Percentiles rank a stretch among this genome's conserved stretches.
phyloP scores from a whole-genome alignment of 2,329 filamentous ascomycete genomes.

The Penicillium sp. region DNA sequence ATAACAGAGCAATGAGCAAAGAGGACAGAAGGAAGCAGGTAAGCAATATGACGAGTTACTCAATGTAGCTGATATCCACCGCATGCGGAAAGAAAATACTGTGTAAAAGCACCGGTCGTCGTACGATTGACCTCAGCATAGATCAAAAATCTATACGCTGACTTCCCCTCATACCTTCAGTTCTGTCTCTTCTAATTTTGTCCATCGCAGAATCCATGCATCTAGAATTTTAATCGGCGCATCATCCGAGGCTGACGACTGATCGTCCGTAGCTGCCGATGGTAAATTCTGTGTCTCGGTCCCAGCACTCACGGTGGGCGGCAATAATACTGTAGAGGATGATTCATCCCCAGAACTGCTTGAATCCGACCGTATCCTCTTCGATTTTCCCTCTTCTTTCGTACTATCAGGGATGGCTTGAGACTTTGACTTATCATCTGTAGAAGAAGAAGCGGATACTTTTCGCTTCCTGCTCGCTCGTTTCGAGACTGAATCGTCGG shows the following conservation, averaged over 20 bases:
- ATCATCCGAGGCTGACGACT: neutral
- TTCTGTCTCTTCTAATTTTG: conserved; percentile 2
- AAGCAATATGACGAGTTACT: no score
- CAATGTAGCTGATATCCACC: no score
- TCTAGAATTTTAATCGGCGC: neutral
- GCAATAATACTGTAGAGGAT: neutral
- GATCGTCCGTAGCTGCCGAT: neutral
- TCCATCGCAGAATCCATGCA: conserved; percentile 2
- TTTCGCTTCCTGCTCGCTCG: neutral
- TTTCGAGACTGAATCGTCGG: neutral
- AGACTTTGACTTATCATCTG: neutral
- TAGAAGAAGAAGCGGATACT: neutral
- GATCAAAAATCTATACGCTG: no score
- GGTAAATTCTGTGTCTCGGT: neutral
- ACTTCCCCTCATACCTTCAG: neutral
- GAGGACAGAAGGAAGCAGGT: no score
- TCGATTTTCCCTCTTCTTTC: neutral
- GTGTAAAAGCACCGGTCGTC: no score
- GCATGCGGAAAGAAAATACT: no score
- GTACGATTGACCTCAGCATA: no score
- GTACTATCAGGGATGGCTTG: neutral
- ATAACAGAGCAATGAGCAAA: no score
- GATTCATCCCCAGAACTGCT: no score
- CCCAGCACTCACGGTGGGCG: neutral
- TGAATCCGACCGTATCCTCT: neutral